phyloP scores from a whole-genome alignment of 495 filamentous ascomycete species.

The Daldinia grandis region DNA sequence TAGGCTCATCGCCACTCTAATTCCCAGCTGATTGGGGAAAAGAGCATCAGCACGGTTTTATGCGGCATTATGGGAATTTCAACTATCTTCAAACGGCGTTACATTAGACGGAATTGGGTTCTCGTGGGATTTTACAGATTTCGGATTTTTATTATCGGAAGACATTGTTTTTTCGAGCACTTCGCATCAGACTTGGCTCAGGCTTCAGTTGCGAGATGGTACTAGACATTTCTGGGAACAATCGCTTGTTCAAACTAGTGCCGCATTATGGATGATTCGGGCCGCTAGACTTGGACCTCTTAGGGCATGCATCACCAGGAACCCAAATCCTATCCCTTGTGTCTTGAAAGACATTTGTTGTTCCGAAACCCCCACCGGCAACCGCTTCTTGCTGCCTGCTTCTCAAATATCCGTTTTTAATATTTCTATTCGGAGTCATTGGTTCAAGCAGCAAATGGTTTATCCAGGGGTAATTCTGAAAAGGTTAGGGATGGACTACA shows the following conservation, averaged over 20 bases:
- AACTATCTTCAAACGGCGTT: constrained; percentile 46
- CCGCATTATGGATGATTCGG: constrained; percentile 27
- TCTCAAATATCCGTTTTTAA: constrained; percentile 40
- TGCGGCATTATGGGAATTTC: constrained; percentile 37
- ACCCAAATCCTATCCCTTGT: constrained; percentile 29
- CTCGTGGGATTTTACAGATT: constrained; percentile 38
- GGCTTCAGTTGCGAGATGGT: neutral
- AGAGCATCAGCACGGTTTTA: constrained; percentile 38
- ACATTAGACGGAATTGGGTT: constrained; percentile 47
- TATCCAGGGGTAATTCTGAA: constrained; percentile 37
- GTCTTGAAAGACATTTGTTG: constrained; percentile 34
- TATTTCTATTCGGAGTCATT: constrained; percentile 43
- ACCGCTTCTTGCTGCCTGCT: constrained; percentile 20
- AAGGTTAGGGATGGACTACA: constrained; percentile 43
- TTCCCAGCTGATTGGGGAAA: constrained; percentile 48
- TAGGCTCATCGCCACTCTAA: constrained; percentile 51
- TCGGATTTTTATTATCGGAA: constrained; percentile 29
- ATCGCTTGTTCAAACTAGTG: constrained; percentile 21
- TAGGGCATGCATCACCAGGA: constrained; percentile 23
- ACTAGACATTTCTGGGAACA: constrained; percentile 7
- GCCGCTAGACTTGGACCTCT: constrained; percentile 13
- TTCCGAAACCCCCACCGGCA: constrained; percentile 34
- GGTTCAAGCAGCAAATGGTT: constrained; percentile 39
- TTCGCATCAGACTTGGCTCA: constrained; percentile 28
- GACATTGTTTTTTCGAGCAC: constrained; percentile 27